Base-by-base conservation (phyloP, 306 rosid species). In the Vigna angularis region DNA sequence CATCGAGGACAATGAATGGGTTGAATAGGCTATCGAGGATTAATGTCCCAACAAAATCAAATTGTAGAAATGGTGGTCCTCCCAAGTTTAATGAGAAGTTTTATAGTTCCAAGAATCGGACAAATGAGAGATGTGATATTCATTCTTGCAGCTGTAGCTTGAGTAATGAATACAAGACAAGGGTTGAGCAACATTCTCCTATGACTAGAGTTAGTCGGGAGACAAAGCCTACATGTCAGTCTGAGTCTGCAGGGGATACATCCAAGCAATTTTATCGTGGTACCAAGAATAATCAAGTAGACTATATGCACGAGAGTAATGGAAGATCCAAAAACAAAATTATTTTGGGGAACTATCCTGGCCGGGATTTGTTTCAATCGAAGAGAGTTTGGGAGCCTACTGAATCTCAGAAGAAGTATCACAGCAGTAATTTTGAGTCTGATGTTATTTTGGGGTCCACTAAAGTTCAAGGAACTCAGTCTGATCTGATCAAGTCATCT, bases 361-460 rank as follows among this genome's bases (percentile, higher is more conserved):
- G 83, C 66, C 85, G 86, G 85, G 98, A 95, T 71, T 79, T 81
- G 75, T 84, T 83, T 84, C 88, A 91, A 72, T 67, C 94, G 22
- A 93, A 90, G 85, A 93, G 89, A 85, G 97, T 90, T 56, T 96
- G 99, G 99, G 99, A 96, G 83, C 98, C 98, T 70, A 55, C 82
- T 65, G 97, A 90, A 73, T 83, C 93, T 49, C 92, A 80, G 53
- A 94, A 92, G 86, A 94, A 90, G 85, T 87, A 88, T 86, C 87
- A 82, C 52, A 75, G 84, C 59, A 91, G 90, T 79, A 90, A 76
- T 85, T 91, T 97, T 63, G 97, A 90, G 67, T 87, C 93, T 40
- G 90, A 92, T 81, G 89, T 88, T 83, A 76, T 80, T 56, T 74
- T 82, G 86, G 81, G 82, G 69, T 87, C 87, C 57, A 74, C 88